Conservation (phyloP, 2,329 filamentous ascomycete genomes). For the Neofusicoccum parvum region DNA sequence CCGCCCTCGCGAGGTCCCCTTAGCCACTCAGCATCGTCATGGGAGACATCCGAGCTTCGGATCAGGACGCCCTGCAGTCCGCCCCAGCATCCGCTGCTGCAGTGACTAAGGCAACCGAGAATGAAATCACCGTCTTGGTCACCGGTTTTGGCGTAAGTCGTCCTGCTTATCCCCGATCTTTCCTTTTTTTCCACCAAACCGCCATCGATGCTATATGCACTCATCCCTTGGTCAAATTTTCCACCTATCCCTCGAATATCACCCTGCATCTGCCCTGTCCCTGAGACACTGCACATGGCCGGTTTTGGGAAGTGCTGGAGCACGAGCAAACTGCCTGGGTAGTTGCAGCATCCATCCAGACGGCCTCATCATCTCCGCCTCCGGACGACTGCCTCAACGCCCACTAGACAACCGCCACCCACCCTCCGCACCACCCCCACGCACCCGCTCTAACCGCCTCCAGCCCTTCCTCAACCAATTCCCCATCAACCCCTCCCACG, state of each 20-base stretch:
- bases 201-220: not conserved
- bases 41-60: slow-evolving; percentile 12
- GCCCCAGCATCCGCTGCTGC: not conserved
- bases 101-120: not conserved
- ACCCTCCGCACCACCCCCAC: not conserved
- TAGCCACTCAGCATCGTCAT: not conserved
- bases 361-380: too few relatives aligned
- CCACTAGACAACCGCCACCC: not conserved
- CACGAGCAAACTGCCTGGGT: too few relatives aligned
- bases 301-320: too few relatives aligned
- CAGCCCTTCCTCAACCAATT: slow-evolving; percentile 74
- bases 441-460: not conserved
- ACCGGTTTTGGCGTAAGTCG: slow-evolving; percentile 48
- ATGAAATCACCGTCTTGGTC: slow-evolving; percentile 46
- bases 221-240: not conserved
- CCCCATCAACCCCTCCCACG: slow-evolving; percentile 76
- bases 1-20: too few relatives aligned
- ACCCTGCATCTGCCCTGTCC: too few relatives aligned
- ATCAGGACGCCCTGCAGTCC: not conserved
- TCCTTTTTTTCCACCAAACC: not conserved
- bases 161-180: slow-evolving; percentile 3
- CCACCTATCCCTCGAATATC: not conserved
- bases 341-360: too few relatives aligned
- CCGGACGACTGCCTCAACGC: not conserved
- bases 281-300: too few relatives aligned